Evolutionary conservation across 2,329 filamentous ascomycete genomes (phyloP).

Genomic region (Diaporthe batatas): DNA sequence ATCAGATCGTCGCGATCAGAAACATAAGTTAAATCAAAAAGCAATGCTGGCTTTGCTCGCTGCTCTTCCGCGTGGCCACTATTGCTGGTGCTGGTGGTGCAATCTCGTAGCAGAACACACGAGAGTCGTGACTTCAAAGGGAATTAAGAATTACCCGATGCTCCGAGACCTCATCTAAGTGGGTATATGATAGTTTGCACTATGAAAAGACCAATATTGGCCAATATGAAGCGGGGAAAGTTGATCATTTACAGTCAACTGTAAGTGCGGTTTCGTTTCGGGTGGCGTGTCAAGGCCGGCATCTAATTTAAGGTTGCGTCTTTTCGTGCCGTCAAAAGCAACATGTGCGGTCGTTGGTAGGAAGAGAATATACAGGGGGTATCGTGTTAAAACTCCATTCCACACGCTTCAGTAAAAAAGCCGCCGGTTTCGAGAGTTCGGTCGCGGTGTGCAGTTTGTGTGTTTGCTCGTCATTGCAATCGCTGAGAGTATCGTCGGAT

Average conservation of each 20-base stretch:
- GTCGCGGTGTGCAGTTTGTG: background rate
- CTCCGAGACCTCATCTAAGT: conserved; percentile 20
- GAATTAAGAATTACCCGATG: conserved; percentile 34
- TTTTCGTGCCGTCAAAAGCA: conserved; percentile 22
- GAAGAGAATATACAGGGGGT: conserved; percentile 27
- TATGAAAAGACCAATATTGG: conserved; percentile 6
- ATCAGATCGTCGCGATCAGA: conserved; percentile 5
- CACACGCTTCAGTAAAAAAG: background rate
- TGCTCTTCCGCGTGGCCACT: background rate
- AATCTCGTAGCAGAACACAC: conserved; percentile 15
- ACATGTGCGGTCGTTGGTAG: conserved; percentile 24
- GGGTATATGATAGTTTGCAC: conserved; percentile 36
- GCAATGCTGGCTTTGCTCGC: conserved; percentile 19
- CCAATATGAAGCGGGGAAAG: conserved; percentile 16
- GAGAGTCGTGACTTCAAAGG: conserved; percentile 7
- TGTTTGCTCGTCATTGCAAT: conserved; percentile 56
- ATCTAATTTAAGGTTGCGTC: conserved; percentile 14
- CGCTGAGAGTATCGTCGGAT: conserved; percentile 69
- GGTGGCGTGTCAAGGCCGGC: background rate
- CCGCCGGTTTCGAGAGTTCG: background rate
- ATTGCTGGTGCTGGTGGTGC: conserved; percentile 17
- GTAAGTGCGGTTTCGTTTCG: background rate
- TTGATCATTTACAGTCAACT: conserved; percentile 31
- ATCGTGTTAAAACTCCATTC: conserved; percentile 16
- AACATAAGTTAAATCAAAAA: background rate